phyloP scores from a whole-genome alignment of 1,284 basidiomycete species.

The Irpex rosettiformis region DNA sequence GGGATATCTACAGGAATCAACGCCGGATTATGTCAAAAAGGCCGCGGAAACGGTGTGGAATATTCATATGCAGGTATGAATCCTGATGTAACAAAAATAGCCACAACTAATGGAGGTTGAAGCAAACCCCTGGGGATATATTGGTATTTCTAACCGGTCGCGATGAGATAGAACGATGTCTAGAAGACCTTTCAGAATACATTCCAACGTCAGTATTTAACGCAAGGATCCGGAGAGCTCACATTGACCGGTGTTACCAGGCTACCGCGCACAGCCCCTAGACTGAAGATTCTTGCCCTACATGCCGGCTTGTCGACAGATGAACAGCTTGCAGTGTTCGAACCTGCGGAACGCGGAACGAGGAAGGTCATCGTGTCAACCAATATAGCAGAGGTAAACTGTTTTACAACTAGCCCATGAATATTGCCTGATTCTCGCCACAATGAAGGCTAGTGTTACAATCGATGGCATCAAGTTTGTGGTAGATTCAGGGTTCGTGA shows the following conservation, averaged over 20 bases:
- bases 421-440: background rate
- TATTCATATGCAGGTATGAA: conserved; percentile 76
- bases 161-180: conserved; percentile 90
- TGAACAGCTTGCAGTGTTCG: conserved; percentile 86
- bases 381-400: conserved; percentile 88
- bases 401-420: background rate
- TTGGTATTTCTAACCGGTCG: conserved; percentile 95
- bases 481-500: conserved; percentile 94
- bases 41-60: conserved; percentile 86
- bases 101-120: background rate
- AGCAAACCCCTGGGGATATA: conserved; percentile 84
- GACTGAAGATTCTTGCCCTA: conserved; percentile 72
- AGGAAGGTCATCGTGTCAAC: conserved; percentile 93
- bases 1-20: conserved; percentile 71
- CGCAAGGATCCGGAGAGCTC: background rate
- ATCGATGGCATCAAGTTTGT: conserved; percentile 95
- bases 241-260: conserved; percentile 35
- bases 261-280: conserved; percentile 58
- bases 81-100: background rate
- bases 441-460: conserved; percentile 83
- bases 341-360: conserved; percentile 65
- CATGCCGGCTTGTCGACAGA: conserved; percentile 86
- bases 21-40: conserved; percentile 78
- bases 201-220: conserved; percentile 59
- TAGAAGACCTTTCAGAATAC: conserved; percentile 80